A percentile compares a stretch with the other conserved stretches of the same genome.
These are phyloP conservation scores for Aspergillus sp. DNA, from an alignment of 2,329 filamentous ascomycete genomes.

Conservation along the genomic window DNA sequence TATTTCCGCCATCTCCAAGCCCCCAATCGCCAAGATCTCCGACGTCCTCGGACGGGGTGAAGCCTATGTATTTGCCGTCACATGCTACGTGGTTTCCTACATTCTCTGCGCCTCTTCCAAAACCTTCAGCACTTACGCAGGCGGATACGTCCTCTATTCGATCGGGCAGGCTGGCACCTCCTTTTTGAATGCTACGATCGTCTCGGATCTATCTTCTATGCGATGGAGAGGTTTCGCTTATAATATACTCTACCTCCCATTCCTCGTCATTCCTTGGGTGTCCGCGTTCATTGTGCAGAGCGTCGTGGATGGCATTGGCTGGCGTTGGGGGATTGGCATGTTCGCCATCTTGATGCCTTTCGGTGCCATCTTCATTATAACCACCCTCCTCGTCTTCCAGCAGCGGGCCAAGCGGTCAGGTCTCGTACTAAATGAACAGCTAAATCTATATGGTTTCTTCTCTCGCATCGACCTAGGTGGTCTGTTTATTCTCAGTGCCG, in stretches of 20 bases:
- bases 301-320: conserved; percentile 44
- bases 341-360: conserved; percentile 47
- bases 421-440: conserved; percentile 27
- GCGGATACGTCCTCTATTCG: conserved; percentile 40
- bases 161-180: conserved; percentile 43
- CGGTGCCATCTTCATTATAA: conserved; percentile 38
- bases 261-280: conserved; percentile 45
- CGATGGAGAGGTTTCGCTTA: conserved; percentile 45
- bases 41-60: conserved; percentile 46
- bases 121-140: conserved; percentile 40
- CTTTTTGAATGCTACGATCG: conserved; percentile 45
- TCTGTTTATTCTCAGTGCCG: conserved; percentile 50
- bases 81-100: conserved; percentile 41
- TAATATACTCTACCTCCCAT: conserved; percentile 42
- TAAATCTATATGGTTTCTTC: conserved; percentile 31
- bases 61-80: conserved; percentile 38
- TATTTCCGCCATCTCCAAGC: conserved; percentile 43
- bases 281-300: conserved; percentile 46
- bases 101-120: conserved; percentile 41
- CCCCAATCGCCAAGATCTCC: conserved; percentile 46
- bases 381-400: conserved; percentile 42
- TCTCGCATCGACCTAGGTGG: conserved; percentile 44
- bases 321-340: conserved; percentile 50
- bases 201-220: conserved; percentile 46
- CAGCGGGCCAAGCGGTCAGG: conserved; percentile 34